Percentiles rank a stretch among this genome's conserved stretches.
Conservation (phyloP, 2,329 filamentous ascomycete species). For the Penicillium sp. region DNA sequence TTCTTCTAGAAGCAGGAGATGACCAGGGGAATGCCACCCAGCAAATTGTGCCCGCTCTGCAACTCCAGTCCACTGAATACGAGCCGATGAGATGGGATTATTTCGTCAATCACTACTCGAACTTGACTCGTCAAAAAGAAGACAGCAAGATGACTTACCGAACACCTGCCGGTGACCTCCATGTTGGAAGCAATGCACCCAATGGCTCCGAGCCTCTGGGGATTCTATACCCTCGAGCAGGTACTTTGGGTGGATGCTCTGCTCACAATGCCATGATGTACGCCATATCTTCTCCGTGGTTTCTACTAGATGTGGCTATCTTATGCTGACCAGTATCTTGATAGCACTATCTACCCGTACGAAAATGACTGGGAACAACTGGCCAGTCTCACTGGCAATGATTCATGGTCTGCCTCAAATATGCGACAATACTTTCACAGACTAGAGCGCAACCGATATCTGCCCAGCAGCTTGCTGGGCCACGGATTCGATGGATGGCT, state of each 20-base stretch:
- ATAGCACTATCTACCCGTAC: constrained; percentile 54
- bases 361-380: constrained; percentile 60
- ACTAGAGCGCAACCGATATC: constrained; percentile 56
- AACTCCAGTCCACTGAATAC: constrained; percentile 56
- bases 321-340: constrained; percentile 3
- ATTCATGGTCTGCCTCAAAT: constrained; percentile 55
- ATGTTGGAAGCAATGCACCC: constrained; percentile 56
- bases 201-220: constrained; percentile 52
- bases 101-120: constrained; percentile 62
- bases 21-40: constrained; percentile 55
- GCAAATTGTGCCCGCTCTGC: constrained; percentile 57
- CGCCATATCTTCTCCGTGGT: background rate
- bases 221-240: constrained; percentile 58
- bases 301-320: background rate
- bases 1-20: constrained; percentile 63
- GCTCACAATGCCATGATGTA: constrained; percentile 63
- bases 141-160: constrained; percentile 62
- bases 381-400: constrained; percentile 57
- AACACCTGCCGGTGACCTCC: constrained; percentile 52
- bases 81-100: constrained; percentile 61
- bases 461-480: constrained; percentile 43
- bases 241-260: constrained; percentile 57
- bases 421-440: constrained; percentile 58
- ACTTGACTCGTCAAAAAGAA: constrained; percentile 53
- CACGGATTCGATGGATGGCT: constrained; percentile 63